Conservation (phyloP, 106 monocot genomes). For the Acorus calamus region DNA sequence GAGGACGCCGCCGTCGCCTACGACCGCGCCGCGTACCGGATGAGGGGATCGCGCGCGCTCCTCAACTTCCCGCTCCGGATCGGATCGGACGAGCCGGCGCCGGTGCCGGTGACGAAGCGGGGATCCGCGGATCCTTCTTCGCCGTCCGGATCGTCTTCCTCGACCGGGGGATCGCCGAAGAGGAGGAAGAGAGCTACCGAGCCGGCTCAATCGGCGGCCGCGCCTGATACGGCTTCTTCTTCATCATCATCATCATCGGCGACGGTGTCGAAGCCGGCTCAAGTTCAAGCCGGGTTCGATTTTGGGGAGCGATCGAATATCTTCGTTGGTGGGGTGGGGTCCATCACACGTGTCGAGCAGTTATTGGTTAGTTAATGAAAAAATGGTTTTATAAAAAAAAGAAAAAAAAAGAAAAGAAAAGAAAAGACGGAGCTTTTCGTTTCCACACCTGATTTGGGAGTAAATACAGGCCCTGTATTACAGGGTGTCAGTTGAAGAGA, state of each 20-base stretch:
- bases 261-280: background rate
- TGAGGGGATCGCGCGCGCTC: constrained; percentile 68
- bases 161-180: constrained; percentile 12
- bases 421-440: no score
- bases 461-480: no score
- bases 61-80: constrained; percentile 78
- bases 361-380: no score
- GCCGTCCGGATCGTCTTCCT: constrained; percentile 15
- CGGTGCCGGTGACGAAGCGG: constrained; percentile 20
- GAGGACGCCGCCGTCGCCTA: constrained; percentile 60
- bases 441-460: no score
- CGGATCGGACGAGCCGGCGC: constrained; percentile 2
- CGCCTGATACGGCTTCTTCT: background rate
- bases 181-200: constrained; percentile 27
- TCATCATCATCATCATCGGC: background rate
- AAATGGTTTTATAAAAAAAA: no score
- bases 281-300: background rate
- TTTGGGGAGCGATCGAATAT: no score
- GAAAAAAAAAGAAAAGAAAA: no score
- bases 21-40: constrained; percentile 60
- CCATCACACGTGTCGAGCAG: no score
- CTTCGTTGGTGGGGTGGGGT: no score
- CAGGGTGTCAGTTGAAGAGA: no score
- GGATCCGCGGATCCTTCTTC: constrained; percentile 26
- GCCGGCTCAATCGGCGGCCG: constrained; percentile 9